phyloP scores from a whole-genome alignment of 2,329 filamentous ascomycete genomes.

The Penicillium sp. region DNA sequence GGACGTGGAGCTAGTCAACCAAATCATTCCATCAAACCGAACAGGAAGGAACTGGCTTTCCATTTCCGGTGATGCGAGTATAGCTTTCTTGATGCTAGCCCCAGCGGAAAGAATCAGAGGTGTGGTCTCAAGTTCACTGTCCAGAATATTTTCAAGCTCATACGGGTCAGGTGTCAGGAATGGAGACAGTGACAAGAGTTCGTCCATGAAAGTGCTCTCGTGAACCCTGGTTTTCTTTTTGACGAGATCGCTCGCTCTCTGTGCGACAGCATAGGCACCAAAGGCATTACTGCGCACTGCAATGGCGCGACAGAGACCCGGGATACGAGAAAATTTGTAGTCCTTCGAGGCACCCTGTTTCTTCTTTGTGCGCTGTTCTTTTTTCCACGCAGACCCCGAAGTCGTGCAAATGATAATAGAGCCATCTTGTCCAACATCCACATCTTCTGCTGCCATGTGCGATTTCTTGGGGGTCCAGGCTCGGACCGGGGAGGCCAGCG shows the following conservation, averaged over 20 bases:
- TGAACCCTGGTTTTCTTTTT: slow-evolving; percentile 69
- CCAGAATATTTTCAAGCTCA: slow-evolving; percentile 45
- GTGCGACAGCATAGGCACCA: slow-evolving; percentile 84
- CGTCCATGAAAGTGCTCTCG: slow-evolving; percentile 70
- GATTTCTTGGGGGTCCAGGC: slow-evolving; percentile 90
- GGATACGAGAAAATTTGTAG: slow-evolving; percentile 92
- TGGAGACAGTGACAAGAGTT: slow-evolving; percentile 69
- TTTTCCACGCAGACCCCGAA: slow-evolving; percentile 89
- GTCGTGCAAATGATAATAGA: slow-evolving; percentile 93
- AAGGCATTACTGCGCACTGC: slow-evolving; percentile 85
- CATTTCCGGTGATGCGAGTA: slow-evolving; percentile 49
- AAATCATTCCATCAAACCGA: slow-evolving; percentile 36
- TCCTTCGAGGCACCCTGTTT: slow-evolving; percentile 79
- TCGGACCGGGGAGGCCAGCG: slow-evolving; percentile 74
- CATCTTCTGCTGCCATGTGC: slow-evolving; percentile 79
- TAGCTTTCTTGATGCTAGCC: slow-evolving; percentile 40
- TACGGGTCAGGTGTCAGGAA: slow-evolving; percentile 58
- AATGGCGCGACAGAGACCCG: slow-evolving; percentile 81
- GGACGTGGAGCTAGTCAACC: slow-evolving; percentile 60
- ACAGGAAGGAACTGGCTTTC: slow-evolving; percentile 42
- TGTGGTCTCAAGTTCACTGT: slow-evolving; percentile 45
- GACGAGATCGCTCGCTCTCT: slow-evolving; percentile 81
- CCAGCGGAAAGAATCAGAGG: slow-evolving; percentile 18
- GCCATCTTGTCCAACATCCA: slow-evolving; percentile 86
- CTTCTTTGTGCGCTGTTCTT: slow-evolving; percentile 77